These are phyloP conservation scores for Chalara sp. DNA, from an alignment of 2,329 filamentous ascomycete genomes.

Conservation along the genomic window DNA sequence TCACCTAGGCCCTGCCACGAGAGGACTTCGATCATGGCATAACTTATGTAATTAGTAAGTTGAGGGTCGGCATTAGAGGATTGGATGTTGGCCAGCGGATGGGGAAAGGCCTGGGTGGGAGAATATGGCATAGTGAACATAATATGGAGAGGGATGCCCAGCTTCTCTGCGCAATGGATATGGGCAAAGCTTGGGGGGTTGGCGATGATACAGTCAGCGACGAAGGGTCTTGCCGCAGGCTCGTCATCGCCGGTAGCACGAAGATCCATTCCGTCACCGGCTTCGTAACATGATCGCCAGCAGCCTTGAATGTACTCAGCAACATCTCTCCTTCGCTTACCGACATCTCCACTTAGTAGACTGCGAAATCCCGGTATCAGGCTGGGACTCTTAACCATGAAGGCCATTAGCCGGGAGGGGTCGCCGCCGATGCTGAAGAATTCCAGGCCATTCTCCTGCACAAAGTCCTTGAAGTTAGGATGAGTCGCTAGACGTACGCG, in stretches of 20 bases:
- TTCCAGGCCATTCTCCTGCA: constrained; percentile 64
- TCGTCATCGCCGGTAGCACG: constrained; percentile 27
- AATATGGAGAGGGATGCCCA: constrained; percentile 70
- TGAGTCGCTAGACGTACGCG: constrained; percentile 71
- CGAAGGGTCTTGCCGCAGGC: constrained; percentile 51
- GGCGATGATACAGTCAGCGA: constrained; percentile 76
- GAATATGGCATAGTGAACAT: constrained; percentile 88
- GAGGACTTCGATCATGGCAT: constrained; percentile 63
- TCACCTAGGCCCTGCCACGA: constrained; percentile 78
- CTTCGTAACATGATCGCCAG: constrained; percentile 80
- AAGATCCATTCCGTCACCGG: constrained; percentile 52
- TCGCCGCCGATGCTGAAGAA: constrained; percentile 75
- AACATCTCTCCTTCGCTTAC: constrained; percentile 66
- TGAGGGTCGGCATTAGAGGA: constrained; percentile 56
- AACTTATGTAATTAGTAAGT: constrained; percentile 62
- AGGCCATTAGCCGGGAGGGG: constrained; percentile 72
- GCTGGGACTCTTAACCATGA: constrained; percentile 86
- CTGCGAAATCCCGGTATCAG: constrained; percentile 78
- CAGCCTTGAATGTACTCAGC: constrained; percentile 76
- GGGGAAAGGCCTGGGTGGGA: constrained; percentile 62
- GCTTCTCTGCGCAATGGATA: constrained; percentile 67
- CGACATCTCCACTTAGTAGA: constrained; percentile 69
- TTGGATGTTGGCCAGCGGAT: constrained; percentile 63
- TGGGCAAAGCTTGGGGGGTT: constrained; percentile 75
- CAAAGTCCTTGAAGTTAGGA: constrained; percentile 58